Evolutionary conservation across 495 filamentous ascomycete species (phyloP), one percentile per base, ranked within the genome.

Genomic region (Lasiosphaeria hispida): DNA sequence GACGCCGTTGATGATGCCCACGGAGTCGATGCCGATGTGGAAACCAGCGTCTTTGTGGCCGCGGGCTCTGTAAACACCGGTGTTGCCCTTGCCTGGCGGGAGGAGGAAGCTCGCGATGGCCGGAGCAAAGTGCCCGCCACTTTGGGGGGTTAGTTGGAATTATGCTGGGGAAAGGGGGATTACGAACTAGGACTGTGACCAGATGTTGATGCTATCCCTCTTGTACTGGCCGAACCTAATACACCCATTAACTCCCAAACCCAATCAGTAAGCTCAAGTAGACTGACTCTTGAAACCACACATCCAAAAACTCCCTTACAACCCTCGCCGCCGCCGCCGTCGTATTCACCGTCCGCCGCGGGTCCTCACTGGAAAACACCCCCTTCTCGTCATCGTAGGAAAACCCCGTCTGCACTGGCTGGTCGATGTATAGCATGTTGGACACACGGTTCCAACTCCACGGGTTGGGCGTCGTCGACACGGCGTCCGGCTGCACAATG

Each of bases 1-100:
- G 60, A 88, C 90, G 37, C 87, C 89, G 67, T 92, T 92, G 51
- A 88, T 63, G 50, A 85, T 81, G 7, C 81, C 76, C 0, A 85
- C 66, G 41, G 83, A 79, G 33, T 75, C 76, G 13, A 88, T 70
- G 33, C 79, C 75, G 23, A 88, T 45, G 17, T 45, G 76, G 38
- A 75, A 65, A 10, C 79, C 71, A 0, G 72, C 76, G 2, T 30
- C 23, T 30, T 76, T 71, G 17, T 77, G 52, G 15, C n/a, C 43
- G 43, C 33, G 36, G 14, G 10, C 42, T 72, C 67, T 10, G 4
- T 78, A 72, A 39, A 78, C 67, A 1, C 77, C 79, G 37, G 72
- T 70, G 11, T 64, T 59, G 23, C 23, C 23, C 5, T 30, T 30
- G 23, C 23, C 5, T 2, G 23, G 23, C 2, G 23, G 23, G 52